Evolutionary conservation across 208 protist genomes (phyloP), one percentile per base, ranked within the genome.

Genomic region (Acanthamoeba quina): DNA sequence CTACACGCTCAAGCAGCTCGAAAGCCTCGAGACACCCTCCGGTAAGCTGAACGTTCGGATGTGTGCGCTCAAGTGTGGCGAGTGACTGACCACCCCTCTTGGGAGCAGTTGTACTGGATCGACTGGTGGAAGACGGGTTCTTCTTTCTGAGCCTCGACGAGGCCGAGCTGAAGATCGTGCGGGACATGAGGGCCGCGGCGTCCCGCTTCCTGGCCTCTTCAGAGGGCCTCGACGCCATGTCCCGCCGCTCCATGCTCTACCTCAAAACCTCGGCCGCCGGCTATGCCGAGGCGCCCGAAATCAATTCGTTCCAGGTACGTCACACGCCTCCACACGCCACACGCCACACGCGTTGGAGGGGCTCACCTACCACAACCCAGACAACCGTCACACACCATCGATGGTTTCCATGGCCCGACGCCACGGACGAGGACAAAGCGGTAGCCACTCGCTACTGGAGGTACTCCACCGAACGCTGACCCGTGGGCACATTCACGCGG

Each of bases 361-460:
- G 34, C 17, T 66, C 21, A 10, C 7, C 4, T 76, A 76, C 31
- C n/a, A 9, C 6, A 44, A 26, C 9, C 26, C 37, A 78, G 68
- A 78, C 68, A n/a, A 78, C 68, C 31, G n/a, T 31, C 68, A 78
- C 68, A n/a, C 68, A 78, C 19, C 68, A 78, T n/a, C 68, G 68
- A 44, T 78, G 68, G 68, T 78, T 78, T 24, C 68, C 68, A 24
- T 78, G 68, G 68, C 68, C 68, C 29, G 37, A 78, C 19, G 68
- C 68, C 17, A 44, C 34, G 34, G 24, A 19, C 13, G 13, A 78
- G 29, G 68, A 78, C 31, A 78, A 44, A 19, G 68, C 31, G 37
- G 68, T 78, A 13, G 68, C 68, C 68, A 44, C 15, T 10, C 68
- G 68, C 29, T 78, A 78, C 37, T 78, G 68, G 68, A 19, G 68